phyloP scores from a whole-genome alignment of 495 filamentous ascomycete genomes.

The Penicillium antarcticum region DNA sequence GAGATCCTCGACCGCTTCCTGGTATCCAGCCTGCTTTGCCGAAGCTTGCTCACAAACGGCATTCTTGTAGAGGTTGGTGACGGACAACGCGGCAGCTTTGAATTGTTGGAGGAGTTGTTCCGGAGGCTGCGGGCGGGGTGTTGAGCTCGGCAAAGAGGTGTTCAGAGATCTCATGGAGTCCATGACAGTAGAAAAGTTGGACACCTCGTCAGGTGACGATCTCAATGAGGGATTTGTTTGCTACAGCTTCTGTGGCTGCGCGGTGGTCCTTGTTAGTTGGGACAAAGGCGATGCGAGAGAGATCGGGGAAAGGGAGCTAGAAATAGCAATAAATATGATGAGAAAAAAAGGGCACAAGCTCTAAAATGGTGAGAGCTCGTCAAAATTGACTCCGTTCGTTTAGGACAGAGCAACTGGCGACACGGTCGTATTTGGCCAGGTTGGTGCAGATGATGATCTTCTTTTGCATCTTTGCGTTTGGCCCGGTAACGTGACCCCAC shows the following conservation, averaged over 20 bases:
- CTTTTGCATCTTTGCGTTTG: slow-evolving; percentile 28
- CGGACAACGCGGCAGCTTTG: slow-evolving; percentile 86
- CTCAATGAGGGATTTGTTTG: background rate
- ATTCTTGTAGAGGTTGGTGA: slow-evolving; percentile 93
- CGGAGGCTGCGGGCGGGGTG: slow-evolving; percentile 56
- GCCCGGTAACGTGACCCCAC: slow-evolving; percentile 44
- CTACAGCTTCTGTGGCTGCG: background rate
- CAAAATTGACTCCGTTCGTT: too few relatives aligned
- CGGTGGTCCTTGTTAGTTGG: background rate
- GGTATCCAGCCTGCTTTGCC: slow-evolving; percentile 76
- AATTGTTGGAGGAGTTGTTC: slow-evolving; percentile 86
- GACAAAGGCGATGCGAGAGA: slow-evolving; percentile 1
- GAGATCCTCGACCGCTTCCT: slow-evolving; percentile 90
- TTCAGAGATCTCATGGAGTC: slow-evolving; percentile 75
- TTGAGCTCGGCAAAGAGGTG: slow-evolving; percentile 58
- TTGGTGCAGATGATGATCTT: slow-evolving; percentile 19
- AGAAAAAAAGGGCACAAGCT: background rate
- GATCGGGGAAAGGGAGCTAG: background rate
- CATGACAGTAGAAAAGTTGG: slow-evolving; percentile 39
- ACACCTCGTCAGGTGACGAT: background rate
- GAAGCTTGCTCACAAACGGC: slow-evolving; percentile 73
- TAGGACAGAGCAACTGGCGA: too few relatives aligned
- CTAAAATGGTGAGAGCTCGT: too few relatives aligned
- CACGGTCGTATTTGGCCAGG: too few relatives aligned
- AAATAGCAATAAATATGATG: background rate